Base-by-base conservation (phyloP, 2,329 filamentous ascomycete species). In the Pezicula rhizophila region DNA sequence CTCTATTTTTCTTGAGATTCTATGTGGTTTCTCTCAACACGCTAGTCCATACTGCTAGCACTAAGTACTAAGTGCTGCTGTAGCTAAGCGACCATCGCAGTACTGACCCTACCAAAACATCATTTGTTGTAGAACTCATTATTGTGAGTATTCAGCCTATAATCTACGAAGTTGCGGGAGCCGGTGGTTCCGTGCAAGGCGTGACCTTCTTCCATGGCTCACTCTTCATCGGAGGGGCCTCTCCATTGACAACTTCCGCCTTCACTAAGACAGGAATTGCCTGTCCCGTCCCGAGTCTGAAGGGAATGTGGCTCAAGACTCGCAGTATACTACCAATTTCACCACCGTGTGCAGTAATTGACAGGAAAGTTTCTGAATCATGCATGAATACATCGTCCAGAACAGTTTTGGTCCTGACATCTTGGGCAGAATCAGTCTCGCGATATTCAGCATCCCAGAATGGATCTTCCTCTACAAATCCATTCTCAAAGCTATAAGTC, bases 261-360 rank as follows among this genome's bases (percentile, higher is more conserved):
- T 77, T 80, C 23, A 88, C 77, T 1, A 88, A 70, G 2, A 85
- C 80, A 0, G 85, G 83, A 26, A 89, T 84, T 7, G 83, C 78
- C 53, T 82, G 78, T 8, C 85, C 84, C 0, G 85, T 89, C n/a
- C 72, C 71, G 11, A 88, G 68, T 1, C 68, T 63, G 60, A 87
- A 89, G 1, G 66, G 54, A n/a, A 76, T 74, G 58, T 88, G 84
- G 45, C 76, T 75, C 4, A 87, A 65, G 0, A 80, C 80, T 45
- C 23, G 25, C 5, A 28, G n/a, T 11, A 38, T 11, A 44, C 31
- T 39, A 7, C 26, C 61, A 54, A 83, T 82, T 57, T 78, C 73
- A 8, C 80, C 81, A 14, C 74, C 77, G 66, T 85, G 81, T 42
- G 72, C 78, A 1, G 77, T 82, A 49, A 84, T 69, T 55, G 75